Base-by-base conservation (phyloP, 768 basidiomycete species). In the Xanthoconium purpureum region DNA sequence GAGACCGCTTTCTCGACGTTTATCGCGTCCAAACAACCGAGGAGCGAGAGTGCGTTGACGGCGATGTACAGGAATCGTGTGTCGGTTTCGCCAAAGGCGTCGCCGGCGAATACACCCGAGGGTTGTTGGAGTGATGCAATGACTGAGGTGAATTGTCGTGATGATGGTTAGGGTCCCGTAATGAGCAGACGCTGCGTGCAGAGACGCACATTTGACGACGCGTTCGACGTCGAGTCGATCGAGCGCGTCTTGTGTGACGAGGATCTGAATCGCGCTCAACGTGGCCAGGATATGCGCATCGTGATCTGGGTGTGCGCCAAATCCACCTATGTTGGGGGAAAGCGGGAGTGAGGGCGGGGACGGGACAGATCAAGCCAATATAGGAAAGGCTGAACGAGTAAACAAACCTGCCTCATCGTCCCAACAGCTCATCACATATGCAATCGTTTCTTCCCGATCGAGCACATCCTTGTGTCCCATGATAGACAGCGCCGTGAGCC, bases 361-460 rank as follows among this genome's bases (percentile, higher is more conserved):
- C 5, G 17, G n/a, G 17, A 12, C n/a, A 24, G 47, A 47, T 60
- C 54, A 64, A 45, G 37, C 30, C 44, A 50, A 12, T 13, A 50
- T 11, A 13, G 18, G 28, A 11, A 33, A 42, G 43, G 10, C 14
- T 3, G 50, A 20, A 15, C 43, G 29, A 36, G n/a, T 43, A 44
- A 57, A 69, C 69, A 42, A 44, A 71, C 94, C 95, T 75, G 84
- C 83, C 73, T 91, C 84, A 12, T 94, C 88, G 65, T 96, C 89
- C 94, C 94, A 98, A 71, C 97, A 99, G 62, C 85, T 87, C 85
- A 94, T 82, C 50, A 98, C 93, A 69, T 91, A 98, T 3, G 80
- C 79, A 32, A 98, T 81, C 81, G 91, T 91, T 59, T 92, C 93
- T 28, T 92, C 84, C 39, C 86, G 75, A 62, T 89, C 81, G 50